Base-by-base conservation (phyloP, 2,329 filamentous ascomycete species). In the Pseudogymnoascus sp. region DNA sequence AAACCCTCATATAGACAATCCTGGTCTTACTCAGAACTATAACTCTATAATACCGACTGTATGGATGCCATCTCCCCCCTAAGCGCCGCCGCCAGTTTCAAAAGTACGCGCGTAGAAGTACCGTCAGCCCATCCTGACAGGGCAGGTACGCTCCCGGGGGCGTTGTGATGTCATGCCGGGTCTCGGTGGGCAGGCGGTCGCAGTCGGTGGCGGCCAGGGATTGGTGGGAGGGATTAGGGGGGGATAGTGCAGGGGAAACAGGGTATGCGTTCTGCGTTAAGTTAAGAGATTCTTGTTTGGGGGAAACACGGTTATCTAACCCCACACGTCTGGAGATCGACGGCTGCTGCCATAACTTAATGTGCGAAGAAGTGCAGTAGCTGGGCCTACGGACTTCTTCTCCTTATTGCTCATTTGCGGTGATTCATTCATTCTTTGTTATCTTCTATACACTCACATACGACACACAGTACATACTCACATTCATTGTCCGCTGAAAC, bases 351-450 rank as follows among this genome's bases (percentile, higher is more conserved):
- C 46, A 53, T 31, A 53, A 15, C 46, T 53, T 53, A 26, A 53
- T 31, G 9, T 53, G n/a, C 15, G n/a, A 17, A 53, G 40, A 53
- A 53, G 46, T n/a, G 13, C 0, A 53, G 46, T 31, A 53, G 46
- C 46, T 53, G 46, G 46, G n/a, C 2, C 46, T 53, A 53, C 26
- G 31, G 17, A 5, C 26, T 53, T 31, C 9, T 17, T 17, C 17
- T 13, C 21, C 42, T 53, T 53, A 53, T 53, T 53, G 29, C n/a
- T 53, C 29, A 31, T 53, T 50, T 50, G 46, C 26, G 19, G 26
- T 7, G n/a, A 53, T 53, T 53, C 46, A 53, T 53, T 53, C 46
- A 53, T 53, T 53, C 46, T 31, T 53, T 53, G 26, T 31, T 53
- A n/a, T 53, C 17, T 19, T 11, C n/a, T 53, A 19, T 29, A n/a